These are phyloP conservation scores for Pulveroboletus sp. DNA, from an alignment of 768 basidiomycete genomes.

Conservation along the genomic window DNA sequence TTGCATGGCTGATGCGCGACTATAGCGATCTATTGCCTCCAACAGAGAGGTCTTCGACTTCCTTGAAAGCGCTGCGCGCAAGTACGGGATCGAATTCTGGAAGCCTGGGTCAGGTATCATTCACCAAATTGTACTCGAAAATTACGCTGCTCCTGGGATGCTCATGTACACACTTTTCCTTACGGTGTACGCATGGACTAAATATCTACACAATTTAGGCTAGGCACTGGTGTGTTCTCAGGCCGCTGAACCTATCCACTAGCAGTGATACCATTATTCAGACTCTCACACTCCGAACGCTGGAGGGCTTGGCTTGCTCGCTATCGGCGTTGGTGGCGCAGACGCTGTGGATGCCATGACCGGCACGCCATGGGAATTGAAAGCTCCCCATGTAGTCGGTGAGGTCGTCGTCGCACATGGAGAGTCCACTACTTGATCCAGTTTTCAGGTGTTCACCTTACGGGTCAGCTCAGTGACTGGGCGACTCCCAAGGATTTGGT, in stretches of 20 bases:
- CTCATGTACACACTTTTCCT: constrained; percentile 57
- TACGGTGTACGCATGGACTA: not conserved
- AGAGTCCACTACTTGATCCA: not conserved
- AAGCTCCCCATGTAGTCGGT: constrained; percentile 84
- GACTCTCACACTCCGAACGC: constrained; percentile 99
- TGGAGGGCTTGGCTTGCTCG: constrained; percentile 91
- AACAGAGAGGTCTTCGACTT: constrained; percentile 99
- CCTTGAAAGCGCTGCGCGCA: constrained; percentile 83
- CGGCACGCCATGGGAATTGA: constrained; percentile 96
- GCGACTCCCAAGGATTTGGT: constrained; percentile 95
- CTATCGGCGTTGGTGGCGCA: constrained; percentile 98
- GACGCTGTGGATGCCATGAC: constrained; percentile 99
- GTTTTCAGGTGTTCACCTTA: constrained; percentile 73
- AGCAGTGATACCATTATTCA: constrained; percentile 23
- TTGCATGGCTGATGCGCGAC: not conserved
- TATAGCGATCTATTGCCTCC: constrained; percentile 72
- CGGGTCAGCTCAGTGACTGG: constrained; percentile 86
- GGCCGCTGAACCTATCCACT: not conserved
- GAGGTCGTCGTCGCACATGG: constrained; percentile 16
- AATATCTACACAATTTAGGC: constrained; percentile 40
- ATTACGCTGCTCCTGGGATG: constrained; percentile 94
- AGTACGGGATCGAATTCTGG: constrained; percentile 98
- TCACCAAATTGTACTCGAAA: constrained; percentile 97
- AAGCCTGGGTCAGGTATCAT: constrained; percentile 86
- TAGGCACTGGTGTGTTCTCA: constrained; percentile 65